Base-by-base conservation (phyloP, 2,329 filamentous ascomycete species). In the Hirsutella rhossiliensis region DNA sequence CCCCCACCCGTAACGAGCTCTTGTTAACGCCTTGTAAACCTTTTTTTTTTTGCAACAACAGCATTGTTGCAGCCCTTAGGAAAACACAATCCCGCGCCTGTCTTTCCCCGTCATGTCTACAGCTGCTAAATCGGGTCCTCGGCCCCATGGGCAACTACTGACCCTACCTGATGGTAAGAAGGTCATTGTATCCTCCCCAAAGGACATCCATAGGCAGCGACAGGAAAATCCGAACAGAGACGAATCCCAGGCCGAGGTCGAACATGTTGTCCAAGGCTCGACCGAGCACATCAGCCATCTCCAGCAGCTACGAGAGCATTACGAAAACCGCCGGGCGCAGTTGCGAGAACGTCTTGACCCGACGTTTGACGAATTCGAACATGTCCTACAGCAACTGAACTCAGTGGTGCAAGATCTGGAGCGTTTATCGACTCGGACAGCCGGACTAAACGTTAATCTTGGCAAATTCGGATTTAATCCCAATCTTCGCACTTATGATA, bases 401-500 rank as follows among this genome's bases (percentile, higher is more conserved):
- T 15, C 34, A 6, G 34, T 80, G n/a, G 66, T 64, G 11, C 50
- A 54, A 2, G 75, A 81, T 56, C 59, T 82, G 7, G 69, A 76
- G 45, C 63, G 68, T 48, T 60, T 80, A 42, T 70, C 66, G 3
- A 68, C 72, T 45, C 72, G 77, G 52, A 66, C 70, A 4, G 68
- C 75, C n/a, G 54, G 70, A 17, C 61, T 82, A 19, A 73, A 76
- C 51, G 74, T 75, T 30, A 81, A 75, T 54, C 82, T 82, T 55
- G 69, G 68, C 44, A 76, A 76, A 53, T 82, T 78, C 61, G 78
- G 79, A 1, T 82, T 80, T 54, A 68, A 67, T 41, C 76, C 76
- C 54, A 51, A 62, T 65, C 4, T 37, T 15, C 34, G 34, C 17
- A 37, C 23, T 7, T 27, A 27, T 7, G 34, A 15, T 18, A 36